phyloP scores from a whole-genome alignment of 257 asterid species.

The Petrea volubilis region DNA sequence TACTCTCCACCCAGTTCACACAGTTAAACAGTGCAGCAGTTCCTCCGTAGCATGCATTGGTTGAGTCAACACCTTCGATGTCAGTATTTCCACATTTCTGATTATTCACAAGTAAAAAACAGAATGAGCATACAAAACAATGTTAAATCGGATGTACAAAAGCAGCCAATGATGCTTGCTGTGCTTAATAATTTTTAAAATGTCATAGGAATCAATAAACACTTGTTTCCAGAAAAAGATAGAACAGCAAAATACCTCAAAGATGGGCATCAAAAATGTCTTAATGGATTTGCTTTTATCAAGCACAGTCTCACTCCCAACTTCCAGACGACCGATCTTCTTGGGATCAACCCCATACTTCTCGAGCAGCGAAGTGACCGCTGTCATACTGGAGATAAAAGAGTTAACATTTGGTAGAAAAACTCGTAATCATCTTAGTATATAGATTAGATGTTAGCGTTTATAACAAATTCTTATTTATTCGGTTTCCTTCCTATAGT shows the following conservation, averaged over 20 bases:
- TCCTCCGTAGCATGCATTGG: slow-evolving; percentile 79
- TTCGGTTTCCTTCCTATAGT: background rate
- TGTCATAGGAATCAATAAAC: background rate
- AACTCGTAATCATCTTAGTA: background rate
- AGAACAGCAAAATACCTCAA: slow-evolving; percentile 48
- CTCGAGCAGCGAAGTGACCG: slow-evolving; percentile 60
- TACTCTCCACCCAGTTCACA: slow-evolving; percentile 73
- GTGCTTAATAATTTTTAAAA: background rate
- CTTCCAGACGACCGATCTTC: slow-evolving; percentile 71
- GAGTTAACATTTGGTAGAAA: background rate
- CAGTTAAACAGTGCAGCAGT: slow-evolving; percentile 76
- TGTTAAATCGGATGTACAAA: background rate
- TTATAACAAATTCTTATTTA: background rate
- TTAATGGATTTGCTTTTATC: slow-evolving; percentile 80
- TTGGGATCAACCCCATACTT: slow-evolving; percentile 62
- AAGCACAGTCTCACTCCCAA: slow-evolving; percentile 75
- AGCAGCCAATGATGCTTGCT: background rate
- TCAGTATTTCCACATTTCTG: slow-evolving; percentile 70
- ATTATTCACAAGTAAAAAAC: slow-evolving; percentile 13
- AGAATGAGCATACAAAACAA: slow-evolving; percentile 1
- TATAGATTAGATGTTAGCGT: background rate
- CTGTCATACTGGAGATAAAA: slow-evolving; percentile 58
- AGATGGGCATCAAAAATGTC: slow-evolving; percentile 72
- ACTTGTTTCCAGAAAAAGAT: background rate
- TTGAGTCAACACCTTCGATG: slow-evolving; percentile 77